phyloP scores from a whole-genome alignment of 441 rosid genomes.

The Heliophila coronopifolia region DNA sequence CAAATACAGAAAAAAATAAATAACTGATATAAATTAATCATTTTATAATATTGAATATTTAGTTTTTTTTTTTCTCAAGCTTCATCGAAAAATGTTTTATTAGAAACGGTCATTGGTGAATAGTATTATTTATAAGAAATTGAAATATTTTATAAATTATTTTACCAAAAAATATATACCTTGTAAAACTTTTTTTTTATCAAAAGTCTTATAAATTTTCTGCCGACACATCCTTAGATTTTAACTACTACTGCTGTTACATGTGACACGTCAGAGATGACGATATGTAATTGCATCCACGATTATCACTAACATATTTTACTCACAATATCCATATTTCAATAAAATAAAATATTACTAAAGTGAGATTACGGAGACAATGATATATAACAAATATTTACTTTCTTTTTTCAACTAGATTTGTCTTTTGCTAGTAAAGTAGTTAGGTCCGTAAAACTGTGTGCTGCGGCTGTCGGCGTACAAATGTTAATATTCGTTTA shows the following conservation, averaged over 20 bases:
- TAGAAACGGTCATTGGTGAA: background rate
- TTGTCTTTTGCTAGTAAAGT: slow-evolving; percentile 23
- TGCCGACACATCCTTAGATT: slow-evolving; percentile 14
- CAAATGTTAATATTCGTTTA: no score
- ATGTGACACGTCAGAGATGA: background rate
- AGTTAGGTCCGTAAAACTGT: slow-evolving; percentile 12
- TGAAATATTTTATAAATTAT: no score
- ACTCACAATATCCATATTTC: background rate
- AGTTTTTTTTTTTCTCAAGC: background rate
- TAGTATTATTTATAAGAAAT: background rate
- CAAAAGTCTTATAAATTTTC: background rate
- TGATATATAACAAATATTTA: slow-evolving; percentile 19
- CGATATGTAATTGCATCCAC: slow-evolving; percentile 14
- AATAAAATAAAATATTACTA: background rate
- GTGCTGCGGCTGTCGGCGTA: slow-evolving; percentile 19
- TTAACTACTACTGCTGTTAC: background rate
- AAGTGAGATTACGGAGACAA: slow-evolving; percentile 14
- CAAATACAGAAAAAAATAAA: no score
- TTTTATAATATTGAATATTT: background rate
- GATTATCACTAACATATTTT: slow-evolving; percentile 12
- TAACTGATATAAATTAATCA: background rate
- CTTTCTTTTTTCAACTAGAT: slow-evolving; percentile 1
- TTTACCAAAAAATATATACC: no score
- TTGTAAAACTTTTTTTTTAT: no score
- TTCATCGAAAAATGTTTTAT: background rate